Conservation (phyloP, 1,284 basidiomycete genomes). For the Melampsora americana region DNA sequence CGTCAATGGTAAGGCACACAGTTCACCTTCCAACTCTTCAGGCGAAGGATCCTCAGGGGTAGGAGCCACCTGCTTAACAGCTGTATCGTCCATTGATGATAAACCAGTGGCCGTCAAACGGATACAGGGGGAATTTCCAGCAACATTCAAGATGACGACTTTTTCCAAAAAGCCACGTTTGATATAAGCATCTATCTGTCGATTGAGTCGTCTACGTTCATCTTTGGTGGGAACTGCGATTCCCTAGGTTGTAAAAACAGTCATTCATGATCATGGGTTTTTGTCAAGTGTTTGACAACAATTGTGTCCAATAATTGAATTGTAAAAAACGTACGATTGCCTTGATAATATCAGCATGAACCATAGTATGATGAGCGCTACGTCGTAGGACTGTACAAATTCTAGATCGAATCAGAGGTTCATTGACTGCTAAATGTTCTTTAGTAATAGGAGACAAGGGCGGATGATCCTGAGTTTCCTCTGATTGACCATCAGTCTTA, state of each 20-base stretch:
- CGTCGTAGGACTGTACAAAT: constrained; percentile 46
- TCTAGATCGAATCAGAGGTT: constrained; percentile 45
- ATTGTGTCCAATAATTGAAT: not conserved
- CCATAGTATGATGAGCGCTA: constrained; percentile 45
- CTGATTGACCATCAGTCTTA: constrained; percentile 27
- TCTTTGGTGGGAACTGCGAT: constrained; percentile 41
- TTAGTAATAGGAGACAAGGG: constrained; percentile 47
- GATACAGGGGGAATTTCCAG: constrained; percentile 42
- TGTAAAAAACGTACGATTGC: constrained; percentile 47
- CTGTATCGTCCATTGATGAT: constrained; percentile 17
- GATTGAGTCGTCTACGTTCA: constrained; percentile 38
- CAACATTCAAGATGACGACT: constrained; percentile 14
- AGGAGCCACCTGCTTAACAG: not conserved
- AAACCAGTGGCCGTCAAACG: constrained; percentile 29
- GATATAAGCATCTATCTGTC: constrained; percentile 40
- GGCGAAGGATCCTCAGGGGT: not conserved
- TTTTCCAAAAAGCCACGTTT: constrained; percentile 41
- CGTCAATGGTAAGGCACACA: constrained; percentile 22
- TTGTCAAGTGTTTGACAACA: not conserved
- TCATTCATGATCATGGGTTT: not conserved
- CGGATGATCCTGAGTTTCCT: constrained; percentile 2
- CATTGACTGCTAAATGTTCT: constrained; percentile 47
- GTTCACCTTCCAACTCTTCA: constrained; percentile 31
- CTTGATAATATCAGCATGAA: constrained; percentile 48
- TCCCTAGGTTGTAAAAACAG: constrained; percentile 12